phyloP scores from a whole-genome alignment of 768 basidiomycete genomes.

The Leccinum sublutescens region DNA sequence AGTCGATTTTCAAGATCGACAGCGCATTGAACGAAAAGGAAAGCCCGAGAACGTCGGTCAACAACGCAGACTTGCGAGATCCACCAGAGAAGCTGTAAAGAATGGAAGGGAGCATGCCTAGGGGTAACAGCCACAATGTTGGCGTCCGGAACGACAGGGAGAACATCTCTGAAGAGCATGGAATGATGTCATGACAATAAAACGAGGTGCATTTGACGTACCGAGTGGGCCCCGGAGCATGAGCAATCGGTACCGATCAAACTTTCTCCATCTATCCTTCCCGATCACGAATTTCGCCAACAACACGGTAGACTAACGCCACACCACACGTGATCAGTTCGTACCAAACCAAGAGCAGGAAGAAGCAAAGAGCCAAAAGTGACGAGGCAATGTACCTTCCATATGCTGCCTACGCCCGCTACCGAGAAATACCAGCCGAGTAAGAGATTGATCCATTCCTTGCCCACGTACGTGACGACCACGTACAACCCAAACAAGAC shows the following conservation, averaged over 20 bases:
- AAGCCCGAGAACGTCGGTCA: conserved; percentile 75
- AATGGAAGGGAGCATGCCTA: conserved; percentile 62
- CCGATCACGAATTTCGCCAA: conserved; percentile 51
- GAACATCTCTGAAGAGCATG: conserved; percentile 30
- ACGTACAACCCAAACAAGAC: conserved; percentile 67
- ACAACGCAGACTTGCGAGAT: conserved; percentile 57
- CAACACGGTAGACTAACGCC: conserved; percentile 47
- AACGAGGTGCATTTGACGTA: conserved; percentile 26
- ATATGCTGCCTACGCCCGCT: conserved; percentile 62
- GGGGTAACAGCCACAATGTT: conserved; percentile 52
- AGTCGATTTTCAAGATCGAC: conserved; percentile 78
- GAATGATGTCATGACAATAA: conserved; percentile 4
- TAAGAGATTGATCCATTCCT: conserved; percentile 80
- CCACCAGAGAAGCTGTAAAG: conserved; percentile 52
- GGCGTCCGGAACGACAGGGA: conserved; percentile 56
- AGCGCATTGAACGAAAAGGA: conserved; percentile 83
- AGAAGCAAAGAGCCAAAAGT: background rate
- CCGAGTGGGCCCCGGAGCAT: conserved; percentile 48
- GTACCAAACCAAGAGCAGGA: background rate
- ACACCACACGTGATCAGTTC: background rate
- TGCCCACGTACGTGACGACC: conserved; percentile 72
- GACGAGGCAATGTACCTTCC: conserved; percentile 46
- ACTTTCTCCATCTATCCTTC: conserved; percentile 53
- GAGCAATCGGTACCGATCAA: conserved; percentile 44
- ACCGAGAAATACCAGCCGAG: conserved; percentile 75